Conservation (phyloP, 306 rosid species). For the Malus orientalis region DNA sequence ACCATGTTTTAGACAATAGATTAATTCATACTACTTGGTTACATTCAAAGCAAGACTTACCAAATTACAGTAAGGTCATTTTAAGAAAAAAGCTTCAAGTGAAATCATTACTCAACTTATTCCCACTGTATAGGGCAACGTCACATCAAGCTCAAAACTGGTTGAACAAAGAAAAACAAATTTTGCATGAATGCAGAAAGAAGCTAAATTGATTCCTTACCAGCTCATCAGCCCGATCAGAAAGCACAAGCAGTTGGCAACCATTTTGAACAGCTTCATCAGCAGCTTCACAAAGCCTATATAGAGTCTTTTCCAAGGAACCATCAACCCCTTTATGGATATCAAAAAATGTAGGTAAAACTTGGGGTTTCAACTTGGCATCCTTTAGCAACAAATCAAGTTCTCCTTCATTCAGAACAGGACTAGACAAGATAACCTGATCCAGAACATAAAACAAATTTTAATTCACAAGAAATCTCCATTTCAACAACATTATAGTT, state of each 20-base stretch:
- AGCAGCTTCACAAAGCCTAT: slow-evolving; percentile 91
- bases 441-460: slow-evolving; percentile 18
- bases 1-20: not conserved
- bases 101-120: not conserved
- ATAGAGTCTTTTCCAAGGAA: slow-evolving; percentile 70
- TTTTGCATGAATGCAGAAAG: not conserved
- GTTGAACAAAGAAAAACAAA: not conserved
- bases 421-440: slow-evolving; percentile 89
- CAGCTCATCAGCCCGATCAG: slow-evolving; percentile 83
- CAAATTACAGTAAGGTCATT: not conserved
- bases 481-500: not conserved
- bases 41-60: not conserved
- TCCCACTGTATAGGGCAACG: not conserved
- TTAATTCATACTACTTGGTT: not conserved
- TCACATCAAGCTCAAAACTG: not conserved
- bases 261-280: slow-evolving; percentile 99
- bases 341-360: slow-evolving; percentile 77
- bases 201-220: slow-evolving; percentile 38
- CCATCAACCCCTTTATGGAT: slow-evolving; percentile 89
- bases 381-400: slow-evolving; percentile 82
- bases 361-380: slow-evolving; percentile 59
- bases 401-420: slow-evolving; percentile 87
- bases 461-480: not conserved
- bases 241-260: slow-evolving; percentile 82
- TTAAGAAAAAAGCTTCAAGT: not conserved